A percentile compares a stretch with the other conserved stretches of the same genome.
These are phyloP conservation scores for Plasmodium cynomolgi DNA, from an alignment of 169 alveolate genomes.

Conservation along the genomic window DNA sequence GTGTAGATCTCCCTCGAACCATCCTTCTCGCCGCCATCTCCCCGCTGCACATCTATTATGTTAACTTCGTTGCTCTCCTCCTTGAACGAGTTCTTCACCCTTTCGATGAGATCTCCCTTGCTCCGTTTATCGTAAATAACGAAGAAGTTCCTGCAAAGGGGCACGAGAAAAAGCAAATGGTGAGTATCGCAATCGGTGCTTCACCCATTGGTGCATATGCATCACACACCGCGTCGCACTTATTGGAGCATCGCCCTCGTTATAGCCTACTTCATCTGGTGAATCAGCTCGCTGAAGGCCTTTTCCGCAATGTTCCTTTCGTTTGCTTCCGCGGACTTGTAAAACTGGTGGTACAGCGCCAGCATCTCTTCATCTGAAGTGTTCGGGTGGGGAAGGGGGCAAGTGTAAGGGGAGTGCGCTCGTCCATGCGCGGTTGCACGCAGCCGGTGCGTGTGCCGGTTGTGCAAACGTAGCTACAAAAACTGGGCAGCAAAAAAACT, in stretches of 20 bases:
- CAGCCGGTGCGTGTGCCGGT: neutral
- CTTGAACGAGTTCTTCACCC: constrained; percentile 25
- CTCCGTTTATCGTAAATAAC: constrained; percentile 47
- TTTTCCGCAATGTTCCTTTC: constrained; percentile 29
- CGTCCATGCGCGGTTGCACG: neutral
- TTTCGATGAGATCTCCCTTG: constrained; percentile 35
- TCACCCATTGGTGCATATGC: neutral
- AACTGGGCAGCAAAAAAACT: neutral
- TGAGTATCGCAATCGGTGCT: neutral
- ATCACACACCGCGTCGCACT: neutral
- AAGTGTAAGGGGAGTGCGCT: neutral
- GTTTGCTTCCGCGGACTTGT: constrained; percentile 42
- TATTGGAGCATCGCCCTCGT: neutral
- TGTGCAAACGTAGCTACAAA: neutral
- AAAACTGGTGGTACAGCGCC: constrained; percentile 38
- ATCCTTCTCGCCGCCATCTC: neutral
- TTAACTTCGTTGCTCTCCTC: constrained; percentile 65
- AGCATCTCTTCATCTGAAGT: constrained; percentile 65
- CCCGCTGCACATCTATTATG: constrained; percentile 30
- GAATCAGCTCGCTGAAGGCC: constrained; percentile 16
- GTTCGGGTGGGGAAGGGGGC: neutral
- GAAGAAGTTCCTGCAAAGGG: constrained; percentile 24
- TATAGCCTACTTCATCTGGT: constrained; percentile 47
- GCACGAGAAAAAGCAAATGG: neutral
- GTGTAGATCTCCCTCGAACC: neutral